Conservation (phyloP, 1,284 basidiomycete genomes). For the Sphaerobolus stellatus region DNA sequence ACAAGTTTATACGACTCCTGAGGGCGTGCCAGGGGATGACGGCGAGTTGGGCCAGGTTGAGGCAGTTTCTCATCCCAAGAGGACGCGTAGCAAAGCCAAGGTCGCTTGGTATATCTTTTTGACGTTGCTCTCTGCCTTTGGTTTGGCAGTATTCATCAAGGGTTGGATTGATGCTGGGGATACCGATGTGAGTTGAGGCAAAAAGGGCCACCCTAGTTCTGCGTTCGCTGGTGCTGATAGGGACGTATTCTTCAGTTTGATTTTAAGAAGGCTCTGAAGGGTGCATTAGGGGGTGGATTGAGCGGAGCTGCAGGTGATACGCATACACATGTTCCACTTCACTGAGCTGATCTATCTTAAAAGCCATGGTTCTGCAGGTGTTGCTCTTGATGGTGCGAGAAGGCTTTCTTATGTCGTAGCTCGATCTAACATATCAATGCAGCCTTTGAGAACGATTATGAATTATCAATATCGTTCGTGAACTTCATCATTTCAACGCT, state of each 20-base stretch:
- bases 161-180: constrained; percentile 68
- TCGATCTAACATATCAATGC: constrained; percentile 6
- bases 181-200: constrained; percentile 49
- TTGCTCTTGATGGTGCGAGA: constrained; percentile 76
- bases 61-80: not conserved
- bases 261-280: constrained; percentile 67
- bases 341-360: constrained; percentile 8
- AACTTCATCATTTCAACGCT: constrained; percentile 20
- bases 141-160: constrained; percentile 58
- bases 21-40: not conserved
- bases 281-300: constrained; percentile 80
- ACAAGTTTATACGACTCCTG: not conserved
- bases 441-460: constrained; percentile 84
- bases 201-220: too few species aligned
- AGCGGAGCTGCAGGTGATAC: constrained; percentile 75
- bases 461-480: constrained; percentile 77
- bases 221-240: not conserved
- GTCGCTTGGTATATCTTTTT: constrained; percentile 3
- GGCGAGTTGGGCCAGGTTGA: not conserved
- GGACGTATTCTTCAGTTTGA: constrained; percentile 61
- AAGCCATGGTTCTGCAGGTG: constrained; percentile 88
- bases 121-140: constrained; percentile 4
- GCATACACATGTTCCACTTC: not conserved
- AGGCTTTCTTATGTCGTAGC: not conserved
- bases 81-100: not conserved